Evolutionary conservation across 2,329 filamentous ascomycete genomes (phyloP).

Genomic region (Akanthomyces lecanii): DNA sequence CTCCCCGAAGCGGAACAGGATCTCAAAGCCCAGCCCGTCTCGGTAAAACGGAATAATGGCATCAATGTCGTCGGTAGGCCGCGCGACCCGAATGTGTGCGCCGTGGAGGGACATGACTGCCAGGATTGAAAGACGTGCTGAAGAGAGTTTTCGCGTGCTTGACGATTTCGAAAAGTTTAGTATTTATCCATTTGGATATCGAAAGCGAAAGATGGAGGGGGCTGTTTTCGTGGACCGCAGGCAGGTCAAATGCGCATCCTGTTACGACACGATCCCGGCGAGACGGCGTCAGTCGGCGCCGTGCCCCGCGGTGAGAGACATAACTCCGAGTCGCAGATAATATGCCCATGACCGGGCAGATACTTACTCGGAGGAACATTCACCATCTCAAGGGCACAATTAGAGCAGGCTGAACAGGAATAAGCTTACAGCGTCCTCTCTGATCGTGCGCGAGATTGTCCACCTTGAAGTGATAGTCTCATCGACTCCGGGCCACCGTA

Average conservation of each 20-base stretch:
- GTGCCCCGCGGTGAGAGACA: not conserved
- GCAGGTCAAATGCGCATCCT: not conserved
- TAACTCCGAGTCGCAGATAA: not conserved
- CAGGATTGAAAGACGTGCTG: not conserved
- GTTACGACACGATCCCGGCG: not conserved
- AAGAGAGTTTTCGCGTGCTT: not conserved
- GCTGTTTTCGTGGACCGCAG: too few relatives aligned
- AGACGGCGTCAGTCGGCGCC: slow-evolving; percentile 5
- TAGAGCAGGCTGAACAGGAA: too few relatives aligned
- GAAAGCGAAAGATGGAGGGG: not conserved
- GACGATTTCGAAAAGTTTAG: not conserved
- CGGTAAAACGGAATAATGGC: slow-evolving; percentile 39
- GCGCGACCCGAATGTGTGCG: slow-evolving; percentile 38
- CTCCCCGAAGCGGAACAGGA: slow-evolving; percentile 31
- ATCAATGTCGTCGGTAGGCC: slow-evolving; percentile 36
- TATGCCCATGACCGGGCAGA: not conserved
- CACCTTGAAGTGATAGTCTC: not conserved
- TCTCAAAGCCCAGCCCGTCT: slow-evolving; percentile 36
- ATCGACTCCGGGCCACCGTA: not conserved
- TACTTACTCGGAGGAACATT: not conserved
- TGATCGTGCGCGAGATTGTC: not conserved
- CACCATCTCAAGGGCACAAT: not conserved
- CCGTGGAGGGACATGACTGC: slow-evolving; percentile 1
- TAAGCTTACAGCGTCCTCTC: too few relatives aligned
- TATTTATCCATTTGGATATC: not conserved